Percentiles rank a stretch among this genome's conserved stretches.
Conservation (phyloP, 129 eudicot species). For the Artemisia argyi region DNA sequence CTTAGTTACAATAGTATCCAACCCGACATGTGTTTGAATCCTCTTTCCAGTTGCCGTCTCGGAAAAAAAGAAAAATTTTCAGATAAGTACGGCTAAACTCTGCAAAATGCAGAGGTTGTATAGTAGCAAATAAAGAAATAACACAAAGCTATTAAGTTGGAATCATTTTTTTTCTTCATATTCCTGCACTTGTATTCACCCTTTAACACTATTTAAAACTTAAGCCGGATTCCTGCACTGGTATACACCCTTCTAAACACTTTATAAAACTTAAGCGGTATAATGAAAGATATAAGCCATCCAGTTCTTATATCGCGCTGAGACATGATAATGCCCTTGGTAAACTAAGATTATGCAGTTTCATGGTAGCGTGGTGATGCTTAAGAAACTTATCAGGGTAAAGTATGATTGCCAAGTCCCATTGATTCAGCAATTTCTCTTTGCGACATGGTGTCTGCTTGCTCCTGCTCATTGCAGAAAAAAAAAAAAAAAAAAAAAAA, state of each 20-base stretch:
- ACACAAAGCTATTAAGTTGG: background rate
- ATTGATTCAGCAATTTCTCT: constrained; percentile 85
- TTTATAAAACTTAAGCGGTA: background rate
- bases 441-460: constrained; percentile 73
- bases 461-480: constrained; percentile 51
- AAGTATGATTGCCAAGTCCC: constrained; percentile 79
- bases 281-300: background rate
- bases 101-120: background rate
- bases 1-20: constrained; percentile 1
- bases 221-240: background rate
- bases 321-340: background rate
- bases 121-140: background rate
- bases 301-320: background rate
- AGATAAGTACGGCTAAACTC: background rate
- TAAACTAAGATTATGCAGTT: constrained; percentile 5
- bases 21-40: background rate
- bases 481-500: background rate
- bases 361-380: background rate
- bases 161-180: background rate
- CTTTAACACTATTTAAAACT: background rate
- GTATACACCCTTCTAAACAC: background rate
- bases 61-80: background rate
- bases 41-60: background rate
- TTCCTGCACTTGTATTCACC: constrained; percentile 10
- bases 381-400: constrained; percentile 47